A percentile compares a stretch with the other conserved stretches of the same genome.
These are phyloP conservation scores for Verticillium tricorpus DNA, from an alignment of 2,329 filamentous ascomycete genomes.

Conservation along the genomic window DNA sequence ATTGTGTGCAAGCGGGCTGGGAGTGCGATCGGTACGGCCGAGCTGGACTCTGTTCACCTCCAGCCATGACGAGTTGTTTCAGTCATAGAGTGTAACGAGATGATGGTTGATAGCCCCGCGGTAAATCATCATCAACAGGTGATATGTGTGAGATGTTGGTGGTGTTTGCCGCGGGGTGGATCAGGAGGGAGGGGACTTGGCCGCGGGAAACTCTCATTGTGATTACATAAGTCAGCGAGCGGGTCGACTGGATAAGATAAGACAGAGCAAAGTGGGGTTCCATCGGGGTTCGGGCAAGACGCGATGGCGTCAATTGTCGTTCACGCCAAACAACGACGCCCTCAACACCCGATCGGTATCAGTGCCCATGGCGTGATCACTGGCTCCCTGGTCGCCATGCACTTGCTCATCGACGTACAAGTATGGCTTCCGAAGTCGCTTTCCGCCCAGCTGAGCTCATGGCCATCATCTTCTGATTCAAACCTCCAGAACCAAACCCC, in stretches of 20 bases:
- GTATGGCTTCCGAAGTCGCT: neutral
- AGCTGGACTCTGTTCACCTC: neutral
- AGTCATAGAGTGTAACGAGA: neutral
- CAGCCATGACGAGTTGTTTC: neutral
- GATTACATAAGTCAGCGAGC: neutral
- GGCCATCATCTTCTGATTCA: neutral
- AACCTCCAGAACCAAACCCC: neutral
- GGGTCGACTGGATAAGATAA: too few relatives aligned
- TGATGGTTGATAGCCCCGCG: neutral
- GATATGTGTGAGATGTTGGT: neutral
- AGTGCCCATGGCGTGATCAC: neutral
- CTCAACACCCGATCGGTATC: neutral
- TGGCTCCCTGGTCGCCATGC: neutral
- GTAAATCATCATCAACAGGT: neutral
- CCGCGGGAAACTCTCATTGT: neutral
- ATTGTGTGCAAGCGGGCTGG: constrained; percentile 55
- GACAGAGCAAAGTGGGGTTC: neutral
- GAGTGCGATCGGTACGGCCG: constrained; percentile 59
- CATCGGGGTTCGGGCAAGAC: neutral
- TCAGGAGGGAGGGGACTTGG: neutral
- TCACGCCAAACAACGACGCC: neutral
- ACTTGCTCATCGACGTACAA: neutral
- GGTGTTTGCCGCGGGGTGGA: neutral
- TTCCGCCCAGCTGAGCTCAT: neutral
- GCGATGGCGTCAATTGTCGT: neutral